Base-by-base conservation (phyloP, 148 eudicot species). In the Chenopodium berlandieri region DNA sequence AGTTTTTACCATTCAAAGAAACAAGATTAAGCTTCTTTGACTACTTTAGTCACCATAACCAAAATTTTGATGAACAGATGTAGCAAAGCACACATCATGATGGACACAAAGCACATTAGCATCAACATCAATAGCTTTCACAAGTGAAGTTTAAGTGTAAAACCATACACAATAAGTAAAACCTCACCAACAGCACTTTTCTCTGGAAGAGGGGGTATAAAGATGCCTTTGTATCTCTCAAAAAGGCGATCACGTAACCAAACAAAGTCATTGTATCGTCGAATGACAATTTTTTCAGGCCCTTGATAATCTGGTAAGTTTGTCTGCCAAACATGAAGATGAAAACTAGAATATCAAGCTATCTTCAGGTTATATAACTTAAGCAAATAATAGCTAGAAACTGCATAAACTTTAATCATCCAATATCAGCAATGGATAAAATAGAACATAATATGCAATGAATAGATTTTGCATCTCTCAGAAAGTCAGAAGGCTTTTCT, bases 181-280 rank as follows among this genome's bases (percentile, higher is more conserved):
- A 27, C 8, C 83, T 81, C 90, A 97, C 99, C 99, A 82, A 97
- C 98, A 62, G 99, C 97, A 85, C 91, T 97, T 90, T 97, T 97
- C 90, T 97, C 98, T 25, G 99, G 99, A 81, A 97, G 92, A 76
- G 99, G 99, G 68, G 99, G 99, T 82, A 97, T 89, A 75, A 97
- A 97, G 69, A 97, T 83, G 68, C 99, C 99, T 92, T 91, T 97
- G 86, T 89, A 97, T 87, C 89, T 90, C 87, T 97, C 99, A 85
- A 94, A 97, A 76, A 97, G 94, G 47, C 98, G 94, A 82, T 97
- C 99, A 72, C 91, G 93, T 76, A 94, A 75, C 99, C 99, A 97
- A 78, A 94, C 94, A 86, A 97, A 97, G 83, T 94, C 99, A 48
- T 84, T 94, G 73, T 97, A 97, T 34, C 99, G 89, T 22, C 99